Conservation (phyloP, 2,329 filamentous ascomycete genomes). For the Hyphodiscus sp. region DNA sequence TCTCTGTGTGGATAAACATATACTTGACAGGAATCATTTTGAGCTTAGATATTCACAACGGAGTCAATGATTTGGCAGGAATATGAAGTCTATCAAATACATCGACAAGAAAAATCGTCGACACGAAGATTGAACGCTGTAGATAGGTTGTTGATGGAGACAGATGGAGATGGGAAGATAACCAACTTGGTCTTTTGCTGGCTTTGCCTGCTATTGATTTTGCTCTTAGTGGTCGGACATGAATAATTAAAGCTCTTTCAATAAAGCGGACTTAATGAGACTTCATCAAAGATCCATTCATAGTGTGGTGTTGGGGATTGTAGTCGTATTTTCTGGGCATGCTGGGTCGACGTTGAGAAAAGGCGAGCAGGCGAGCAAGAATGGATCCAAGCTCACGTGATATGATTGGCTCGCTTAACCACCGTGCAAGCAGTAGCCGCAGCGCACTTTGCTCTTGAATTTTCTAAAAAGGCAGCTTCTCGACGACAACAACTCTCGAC, state of each 20-base stretch:
- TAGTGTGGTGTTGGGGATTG: not conserved
- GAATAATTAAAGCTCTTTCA: not conserved
- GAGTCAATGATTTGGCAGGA: not conserved
- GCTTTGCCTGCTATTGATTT: not conserved
- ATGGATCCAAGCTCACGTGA: not conserved
- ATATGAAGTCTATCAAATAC: not conserved
- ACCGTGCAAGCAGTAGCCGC: too few species aligned
- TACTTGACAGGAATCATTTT: not conserved
- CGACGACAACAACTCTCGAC: conserved; percentile 2
- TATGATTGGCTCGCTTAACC: not conserved
- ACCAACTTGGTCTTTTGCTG: not conserved
- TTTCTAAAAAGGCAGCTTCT: not conserved
- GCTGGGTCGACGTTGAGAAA: not conserved
- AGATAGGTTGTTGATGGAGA: not conserved
- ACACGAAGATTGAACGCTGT: not conserved
- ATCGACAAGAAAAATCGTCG: not conserved
- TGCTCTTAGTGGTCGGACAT: not conserved
- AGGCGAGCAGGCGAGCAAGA: not conserved
- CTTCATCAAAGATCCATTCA: not conserved
- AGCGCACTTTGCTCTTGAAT: not conserved
- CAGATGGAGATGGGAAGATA: not conserved
- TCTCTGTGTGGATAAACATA: not conserved
- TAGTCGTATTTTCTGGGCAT: not conserved
- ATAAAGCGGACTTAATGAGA: not conserved
- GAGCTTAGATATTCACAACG: not conserved